These are phyloP conservation scores for Colletotrichum cuscutae DNA, from an alignment of 2,329 filamentous ascomycete species.

Conservation along the genomic window DNA sequence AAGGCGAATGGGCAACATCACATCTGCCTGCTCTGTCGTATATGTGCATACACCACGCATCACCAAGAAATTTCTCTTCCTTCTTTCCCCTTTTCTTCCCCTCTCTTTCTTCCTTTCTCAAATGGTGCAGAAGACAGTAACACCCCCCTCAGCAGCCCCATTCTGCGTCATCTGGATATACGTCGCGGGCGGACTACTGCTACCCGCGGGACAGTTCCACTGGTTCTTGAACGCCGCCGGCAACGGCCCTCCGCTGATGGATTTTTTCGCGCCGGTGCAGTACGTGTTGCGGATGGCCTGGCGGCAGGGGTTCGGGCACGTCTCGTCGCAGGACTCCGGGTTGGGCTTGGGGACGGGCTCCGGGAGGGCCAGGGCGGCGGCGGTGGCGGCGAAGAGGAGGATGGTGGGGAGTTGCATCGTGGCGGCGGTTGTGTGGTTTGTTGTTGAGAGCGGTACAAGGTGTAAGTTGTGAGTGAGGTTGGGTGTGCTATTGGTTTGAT, in stretches of 20 bases:
- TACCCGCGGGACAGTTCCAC: background rate
- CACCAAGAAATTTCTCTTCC: too few relatives aligned
- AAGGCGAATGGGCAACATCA: too few relatives aligned
- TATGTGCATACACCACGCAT: too few relatives aligned
- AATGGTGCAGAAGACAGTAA: background rate
- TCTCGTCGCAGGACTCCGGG: background rate
- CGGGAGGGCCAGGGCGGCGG: background rate
- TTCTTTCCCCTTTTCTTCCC: too few relatives aligned
- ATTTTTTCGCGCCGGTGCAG: background rate
- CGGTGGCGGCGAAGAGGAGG: background rate
- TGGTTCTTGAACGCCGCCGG: background rate
- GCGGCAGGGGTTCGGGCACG: background rate
- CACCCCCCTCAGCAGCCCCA: too few relatives aligned
- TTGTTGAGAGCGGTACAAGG: background rate
- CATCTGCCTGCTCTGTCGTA: too few relatives aligned
- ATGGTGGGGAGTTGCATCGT: background rate
- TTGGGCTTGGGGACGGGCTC: background rate
- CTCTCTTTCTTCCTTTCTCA: background rate
- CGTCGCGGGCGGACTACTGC: background rate
- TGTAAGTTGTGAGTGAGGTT: background rate
- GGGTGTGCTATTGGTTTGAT: background rate
- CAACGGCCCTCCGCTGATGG: too few relatives aligned
- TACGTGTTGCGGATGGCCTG: background rate
- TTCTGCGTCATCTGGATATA: background rate
- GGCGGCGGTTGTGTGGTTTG: background rate